Evolutionary conservation across 2,329 filamentous ascomycete species (phyloP).

Genomic region (Aspergillus aculeatus): DNA sequence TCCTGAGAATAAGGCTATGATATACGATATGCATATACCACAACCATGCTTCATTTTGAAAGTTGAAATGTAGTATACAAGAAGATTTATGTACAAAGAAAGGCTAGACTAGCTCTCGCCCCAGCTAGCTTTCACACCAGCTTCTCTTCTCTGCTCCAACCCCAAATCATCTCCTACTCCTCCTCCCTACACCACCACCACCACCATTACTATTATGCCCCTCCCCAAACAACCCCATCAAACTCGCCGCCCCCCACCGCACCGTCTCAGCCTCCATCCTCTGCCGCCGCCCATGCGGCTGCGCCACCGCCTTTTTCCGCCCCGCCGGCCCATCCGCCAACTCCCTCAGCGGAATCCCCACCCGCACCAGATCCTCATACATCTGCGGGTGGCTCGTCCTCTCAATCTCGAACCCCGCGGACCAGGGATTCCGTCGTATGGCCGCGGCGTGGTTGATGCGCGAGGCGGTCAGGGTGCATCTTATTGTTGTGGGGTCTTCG

Average conservation of each 20-base stretch:
- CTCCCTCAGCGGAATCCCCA: slow-evolving; percentile 26
- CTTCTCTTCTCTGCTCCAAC: no score
- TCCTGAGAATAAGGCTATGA: no score
- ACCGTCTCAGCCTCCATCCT: slow-evolving; percentile 19
- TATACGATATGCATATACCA: no score
- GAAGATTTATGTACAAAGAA: no score
- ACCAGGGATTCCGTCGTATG: slow-evolving; percentile 35
- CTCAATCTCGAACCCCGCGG: slow-evolving; percentile 26
- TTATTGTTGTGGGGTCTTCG: slow-evolving; percentile 12
- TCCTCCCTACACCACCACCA: background rate
- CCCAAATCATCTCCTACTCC: no score
- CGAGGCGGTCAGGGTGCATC: slow-evolving; percentile 28
- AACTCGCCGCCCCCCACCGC: slow-evolving; percentile 26
- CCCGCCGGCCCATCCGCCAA: slow-evolving; percentile 34
- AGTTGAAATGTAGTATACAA: no score
- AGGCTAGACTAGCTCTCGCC: no score
- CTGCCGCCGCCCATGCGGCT: slow-evolving; percentile 18
- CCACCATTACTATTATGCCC: background rate
- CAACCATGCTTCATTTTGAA: no score
- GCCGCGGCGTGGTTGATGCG: slow-evolving; percentile 30
- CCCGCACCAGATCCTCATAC: slow-evolving; percentile 31
- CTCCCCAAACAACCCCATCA: slow-evolving; percentile 19
- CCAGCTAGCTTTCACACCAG: no score
- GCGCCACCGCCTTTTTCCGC: slow-evolving; percentile 23
- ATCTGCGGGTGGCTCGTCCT: slow-evolving; percentile 18